Percentiles rank a stretch among this genome's conserved stretches.
Conservation (phyloP, 169 alveolate genomes). For the Sarcocystis neurona region DNA sequence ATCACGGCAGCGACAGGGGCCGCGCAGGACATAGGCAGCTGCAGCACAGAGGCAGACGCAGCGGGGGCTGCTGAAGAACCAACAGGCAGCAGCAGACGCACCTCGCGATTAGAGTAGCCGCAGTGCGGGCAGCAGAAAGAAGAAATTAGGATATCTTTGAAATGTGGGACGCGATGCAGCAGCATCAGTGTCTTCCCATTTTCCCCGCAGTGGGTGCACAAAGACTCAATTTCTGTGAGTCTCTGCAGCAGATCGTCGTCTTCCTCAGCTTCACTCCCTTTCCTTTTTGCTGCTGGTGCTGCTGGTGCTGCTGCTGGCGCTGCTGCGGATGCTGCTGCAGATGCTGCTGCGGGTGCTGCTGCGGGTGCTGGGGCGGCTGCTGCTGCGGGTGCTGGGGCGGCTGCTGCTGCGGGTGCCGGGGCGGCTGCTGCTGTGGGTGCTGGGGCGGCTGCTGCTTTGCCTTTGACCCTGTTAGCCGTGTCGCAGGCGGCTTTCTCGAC, state of each 20-base stretch:
- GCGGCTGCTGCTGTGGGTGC: conserved; percentile 17
- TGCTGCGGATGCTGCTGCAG: background rate
- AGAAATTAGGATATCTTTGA: conserved; percentile 82
- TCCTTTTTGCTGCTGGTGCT: background rate
- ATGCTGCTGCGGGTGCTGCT: background rate
- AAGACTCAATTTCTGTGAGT: conserved; percentile 79
- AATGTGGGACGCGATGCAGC: conserved; percentile 83
- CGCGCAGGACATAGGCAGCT: background rate
- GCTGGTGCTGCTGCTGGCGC: background rate
- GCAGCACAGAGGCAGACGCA: background rate
- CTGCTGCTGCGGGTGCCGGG: background rate
- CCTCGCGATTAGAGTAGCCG: conserved; percentile 86
- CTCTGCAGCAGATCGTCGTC: conserved; percentile 34
- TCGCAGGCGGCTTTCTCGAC: too few relatives aligned
- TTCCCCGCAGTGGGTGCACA: conserved; percentile 85
- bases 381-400: background rate
- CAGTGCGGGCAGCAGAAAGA: conserved; percentile 91
- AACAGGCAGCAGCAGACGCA: conserved; percentile 55
- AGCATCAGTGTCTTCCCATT: conserved; percentile 83
- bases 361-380: background rate
- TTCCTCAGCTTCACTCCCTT: background rate
- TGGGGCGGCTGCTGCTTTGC: background rate
- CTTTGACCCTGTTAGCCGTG: background rate
- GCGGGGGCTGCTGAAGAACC: background rate
- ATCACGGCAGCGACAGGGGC: background rate